Conservation (phyloP, 805 yeast species). For the Debaryomyces castellii region DNA sequence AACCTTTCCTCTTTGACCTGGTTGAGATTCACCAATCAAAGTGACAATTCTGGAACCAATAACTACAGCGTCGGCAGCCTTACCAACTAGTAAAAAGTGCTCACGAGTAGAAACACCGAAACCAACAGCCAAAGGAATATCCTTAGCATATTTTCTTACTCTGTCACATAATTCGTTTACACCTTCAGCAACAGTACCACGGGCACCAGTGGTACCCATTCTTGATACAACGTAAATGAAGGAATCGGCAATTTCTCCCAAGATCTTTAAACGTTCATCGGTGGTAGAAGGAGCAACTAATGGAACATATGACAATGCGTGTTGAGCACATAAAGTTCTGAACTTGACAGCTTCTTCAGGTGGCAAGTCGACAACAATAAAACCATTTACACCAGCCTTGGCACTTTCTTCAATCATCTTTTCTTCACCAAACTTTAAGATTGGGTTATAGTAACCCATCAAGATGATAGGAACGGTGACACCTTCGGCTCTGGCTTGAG, state of each 20-base stretch:
- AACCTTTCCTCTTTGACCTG: constrained; percentile 58
- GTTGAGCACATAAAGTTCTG: constrained; percentile 65
- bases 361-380: constrained; percentile 91
- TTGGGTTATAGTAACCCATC: constrained; percentile 98
- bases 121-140: constrained; percentile 82
- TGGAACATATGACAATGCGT: constrained; percentile 84
- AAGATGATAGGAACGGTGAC: constrained; percentile 85
- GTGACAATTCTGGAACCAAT: constrained; percentile 87
- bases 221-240: constrained; percentile 95
- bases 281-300: constrained; percentile 96
- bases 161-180: constrained; percentile 68
- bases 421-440: constrained; percentile 85
- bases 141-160: constrained; percentile 72
- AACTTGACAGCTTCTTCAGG: constrained; percentile 95
- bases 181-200: constrained; percentile 59
- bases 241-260: constrained; percentile 88
- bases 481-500: constrained; percentile 76
- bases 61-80: constrained; percentile 90
- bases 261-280: constrained; percentile 75
- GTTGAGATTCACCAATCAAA: constrained; percentile 61
- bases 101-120: constrained; percentile 95
- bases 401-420: constrained; percentile 75
- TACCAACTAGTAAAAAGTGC: constrained; percentile 78
- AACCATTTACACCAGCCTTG: constrained; percentile 92
- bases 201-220: constrained; percentile 97